Percentiles rank a stretch among this genome's conserved stretches.
These are phyloP conservation scores for Acorus gramineus DNA, from an alignment of 106 monocot species.

Conservation along the genomic window DNA sequence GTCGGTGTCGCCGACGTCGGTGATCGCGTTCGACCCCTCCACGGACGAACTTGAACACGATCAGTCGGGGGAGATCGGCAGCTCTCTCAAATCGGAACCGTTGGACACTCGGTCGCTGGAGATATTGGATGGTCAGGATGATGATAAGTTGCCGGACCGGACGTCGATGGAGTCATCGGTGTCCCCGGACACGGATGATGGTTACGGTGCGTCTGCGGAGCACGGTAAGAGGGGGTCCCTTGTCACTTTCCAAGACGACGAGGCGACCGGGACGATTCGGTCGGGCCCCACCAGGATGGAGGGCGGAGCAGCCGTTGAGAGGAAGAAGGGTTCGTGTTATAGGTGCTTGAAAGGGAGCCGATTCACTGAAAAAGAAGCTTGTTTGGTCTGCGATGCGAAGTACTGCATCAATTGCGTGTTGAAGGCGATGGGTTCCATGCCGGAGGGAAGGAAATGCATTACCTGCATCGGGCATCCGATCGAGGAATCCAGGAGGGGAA, in stretches of 20 bases:
- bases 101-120: no score
- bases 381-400: constrained; percentile 67
- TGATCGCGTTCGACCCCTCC: constrained; percentile 35
- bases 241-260: constrained; percentile 16
- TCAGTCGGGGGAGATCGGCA: constrained; percentile 8
- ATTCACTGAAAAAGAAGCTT: constrained; percentile 78
- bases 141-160: background rate
- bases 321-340: constrained; percentile 42
- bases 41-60: constrained; percentile 2
- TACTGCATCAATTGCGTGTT: constrained; percentile 61
- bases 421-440: constrained; percentile 88
- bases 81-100: no score
- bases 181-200: constrained; percentile 17
- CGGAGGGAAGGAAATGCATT: constrained; percentile 83
- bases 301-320: constrained; percentile 4
- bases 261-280: no score
- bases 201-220: constrained; percentile 9
- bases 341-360: constrained; percentile 51
- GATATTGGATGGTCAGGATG: no score
- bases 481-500: constrained; percentile 51
- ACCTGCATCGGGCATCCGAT: constrained; percentile 60
- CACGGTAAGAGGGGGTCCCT: background rate
- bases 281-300: background rate
- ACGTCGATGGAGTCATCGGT: constrained; percentile 16
- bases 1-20: constrained; percentile 33